These are phyloP conservation scores for Aspergillus ellipticus DNA, from an alignment of 495 filamentous ascomycete genomes.

Conservation along the genomic window DNA sequence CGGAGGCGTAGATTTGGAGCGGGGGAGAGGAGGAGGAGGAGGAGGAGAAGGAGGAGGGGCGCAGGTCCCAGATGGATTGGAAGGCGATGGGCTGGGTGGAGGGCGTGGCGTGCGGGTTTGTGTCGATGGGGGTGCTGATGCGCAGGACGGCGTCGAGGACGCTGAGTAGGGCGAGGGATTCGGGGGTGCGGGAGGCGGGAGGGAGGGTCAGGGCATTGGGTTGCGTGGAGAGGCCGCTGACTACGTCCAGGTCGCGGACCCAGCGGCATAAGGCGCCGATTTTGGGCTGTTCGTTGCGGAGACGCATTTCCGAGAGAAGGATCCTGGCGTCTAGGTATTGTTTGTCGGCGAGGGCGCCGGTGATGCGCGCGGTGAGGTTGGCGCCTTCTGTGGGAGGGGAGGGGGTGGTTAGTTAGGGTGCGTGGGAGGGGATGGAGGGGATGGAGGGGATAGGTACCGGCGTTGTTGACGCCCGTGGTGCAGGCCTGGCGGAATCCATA, in stretches of 20 bases:
- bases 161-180: slow-evolving; percentile 26
- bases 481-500: slow-evolving; percentile 39
- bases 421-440: not conserved
- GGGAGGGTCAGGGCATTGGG: slow-evolving; percentile 19
- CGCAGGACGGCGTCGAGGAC: slow-evolving; percentile 37
- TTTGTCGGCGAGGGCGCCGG: slow-evolving; percentile 31
- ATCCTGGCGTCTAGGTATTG: slow-evolving; percentile 35
- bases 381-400: slow-evolving; percentile 30
- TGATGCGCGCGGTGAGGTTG: slow-evolving; percentile 39
- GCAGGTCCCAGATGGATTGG: slow-evolving; percentile 39
- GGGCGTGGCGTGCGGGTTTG: slow-evolving; percentile 20
- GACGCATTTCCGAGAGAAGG: slow-evolving; percentile 36
- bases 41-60: slow-evolving; percentile 26
- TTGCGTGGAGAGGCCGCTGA: slow-evolving; percentile 37
- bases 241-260: slow-evolving; percentile 39
- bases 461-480: slow-evolving; percentile 35
- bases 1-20: slow-evolving; percentile 35
- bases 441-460: slow-evolving; percentile 19
- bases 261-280: slow-evolving; percentile 40
- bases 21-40: slow-evolving; percentile 22
- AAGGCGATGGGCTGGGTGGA: slow-evolving; percentile 34
- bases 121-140: slow-evolving; percentile 35
- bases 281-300: slow-evolving; percentile 34
- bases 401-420: not conserved
- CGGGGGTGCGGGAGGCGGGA: slow-evolving; percentile 21